Conservation (phyloP, 2,329 filamentous ascomycete species). For the Gaeumannomyces sp. region DNA sequence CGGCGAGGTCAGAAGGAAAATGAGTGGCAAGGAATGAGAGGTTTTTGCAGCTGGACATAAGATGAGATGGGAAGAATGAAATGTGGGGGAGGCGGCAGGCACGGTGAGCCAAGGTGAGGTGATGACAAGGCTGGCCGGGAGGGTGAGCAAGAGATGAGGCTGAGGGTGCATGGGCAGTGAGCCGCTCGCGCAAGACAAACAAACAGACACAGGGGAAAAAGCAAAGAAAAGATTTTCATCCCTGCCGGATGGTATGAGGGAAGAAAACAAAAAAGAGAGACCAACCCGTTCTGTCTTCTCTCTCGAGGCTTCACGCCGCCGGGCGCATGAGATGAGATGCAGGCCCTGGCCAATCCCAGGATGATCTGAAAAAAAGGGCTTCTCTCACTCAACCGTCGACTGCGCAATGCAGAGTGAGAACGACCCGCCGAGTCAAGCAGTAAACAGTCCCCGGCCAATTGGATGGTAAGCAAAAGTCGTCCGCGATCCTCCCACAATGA, state of each 20-base stretch:
- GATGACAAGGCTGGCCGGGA: background rate
- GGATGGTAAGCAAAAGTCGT: background rate
- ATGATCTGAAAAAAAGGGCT: background rate
- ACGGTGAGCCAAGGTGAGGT: background rate
- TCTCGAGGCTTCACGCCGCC: background rate
- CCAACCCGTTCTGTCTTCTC: background rate
- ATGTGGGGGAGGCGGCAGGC: background rate
- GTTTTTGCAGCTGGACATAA: background rate
- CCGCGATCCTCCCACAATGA: background rate
- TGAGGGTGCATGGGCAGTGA: background rate
- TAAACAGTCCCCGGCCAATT: background rate
- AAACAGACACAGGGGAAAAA: no score
- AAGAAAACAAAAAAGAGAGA: background rate
- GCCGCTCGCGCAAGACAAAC: background rate
- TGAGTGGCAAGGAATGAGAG: background rate
- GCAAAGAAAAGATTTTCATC: no score
- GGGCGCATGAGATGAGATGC: background rate
- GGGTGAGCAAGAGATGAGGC: background rate
- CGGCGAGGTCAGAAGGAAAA: no score
- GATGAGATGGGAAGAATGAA: background rate
- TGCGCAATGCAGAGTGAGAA: background rate
- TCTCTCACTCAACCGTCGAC: background rate
- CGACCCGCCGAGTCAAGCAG: no score
- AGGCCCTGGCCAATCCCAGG: background rate
- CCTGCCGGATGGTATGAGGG: no score